Conservation (phyloP, 2,329 filamentous ascomycete species). For the Talaromyces islandicus region DNA sequence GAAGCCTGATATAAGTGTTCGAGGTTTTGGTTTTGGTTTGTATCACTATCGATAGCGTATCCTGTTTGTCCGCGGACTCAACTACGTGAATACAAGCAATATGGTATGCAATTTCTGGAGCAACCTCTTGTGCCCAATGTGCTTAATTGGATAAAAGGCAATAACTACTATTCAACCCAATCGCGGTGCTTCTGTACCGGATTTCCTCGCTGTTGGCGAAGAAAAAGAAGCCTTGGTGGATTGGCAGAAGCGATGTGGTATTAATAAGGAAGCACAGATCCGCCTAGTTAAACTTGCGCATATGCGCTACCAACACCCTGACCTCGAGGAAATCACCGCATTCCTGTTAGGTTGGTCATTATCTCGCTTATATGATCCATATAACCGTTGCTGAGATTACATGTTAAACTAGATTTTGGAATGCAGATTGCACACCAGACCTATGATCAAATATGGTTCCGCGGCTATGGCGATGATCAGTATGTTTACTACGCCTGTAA, state of each 20-base stretch:
- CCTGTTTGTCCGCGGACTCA: neutral
- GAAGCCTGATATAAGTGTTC: neutral
- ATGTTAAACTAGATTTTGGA: conserved; percentile 15
- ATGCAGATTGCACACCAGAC: conserved; percentile 33
- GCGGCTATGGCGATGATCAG: conserved; percentile 15
- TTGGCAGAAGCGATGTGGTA: conserved; percentile 20
- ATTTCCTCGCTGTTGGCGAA: conserved; percentile 14
- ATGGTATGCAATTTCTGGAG: neutral
- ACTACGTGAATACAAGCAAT: neutral
- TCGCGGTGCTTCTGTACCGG: neutral
- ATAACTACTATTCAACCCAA: neutral
- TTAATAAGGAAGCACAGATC: conserved; percentile 41
- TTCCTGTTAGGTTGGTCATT: neutral
- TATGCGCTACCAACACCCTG: conserved; percentile 51
- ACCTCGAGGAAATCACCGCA: conserved; percentile 41
- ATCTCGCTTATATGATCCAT: neutral
- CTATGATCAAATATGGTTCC: conserved; percentile 16
- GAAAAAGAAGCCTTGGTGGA: conserved; percentile 9
- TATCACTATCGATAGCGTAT: neutral
- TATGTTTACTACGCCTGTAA: conserved; percentile 21
- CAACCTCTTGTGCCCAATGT: neutral
- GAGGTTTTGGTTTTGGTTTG: neutral
- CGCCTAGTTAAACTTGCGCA: conserved; percentile 44
- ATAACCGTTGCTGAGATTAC: neutral
- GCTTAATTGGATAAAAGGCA: neutral